Evolutionary conservation across 768 basidiomycete genomes (phyloP), one percentile per base, ranked within the genome.

Genomic region (Hericium rajendrae): DNA sequence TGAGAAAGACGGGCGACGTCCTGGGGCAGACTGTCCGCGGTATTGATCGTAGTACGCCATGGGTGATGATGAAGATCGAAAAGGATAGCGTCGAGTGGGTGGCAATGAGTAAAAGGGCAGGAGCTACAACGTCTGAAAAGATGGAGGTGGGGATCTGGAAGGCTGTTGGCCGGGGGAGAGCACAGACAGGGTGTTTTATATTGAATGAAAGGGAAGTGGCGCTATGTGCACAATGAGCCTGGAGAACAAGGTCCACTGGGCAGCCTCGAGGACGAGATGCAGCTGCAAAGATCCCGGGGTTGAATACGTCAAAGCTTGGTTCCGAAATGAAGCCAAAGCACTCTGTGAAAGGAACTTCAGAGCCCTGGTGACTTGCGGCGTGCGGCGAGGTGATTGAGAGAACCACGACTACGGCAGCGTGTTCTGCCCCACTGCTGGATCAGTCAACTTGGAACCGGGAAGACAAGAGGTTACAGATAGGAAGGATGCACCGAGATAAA

Each of bases 251-350:
- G 54, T 51, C 54, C 51, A 38, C 48, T 60, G 53, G 22, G 24
- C 53, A 41, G 60, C 60, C 60, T 61, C 58, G 60, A 61, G 60
- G 60, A 58, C 26, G n/a, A 20, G 50, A 28, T 15, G 43, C 54
- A 26, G 38, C 54, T 16, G 28, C 20, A 53, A 52, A 51, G 54
- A 48, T 59, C 39, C 54, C 43, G 60, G 60, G 60, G 51, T 15
- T 8, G 9, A 16, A 24, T 53, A 59, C 60, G 60, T 59, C 54
- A 59, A 56, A 51, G 55, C 51, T 58, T 57, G 40, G 11, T 48
- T 38, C 32, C 32, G 32, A 32, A 50, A 46, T 37, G 59, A 38
- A 22, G 58, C 51, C 52, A 50, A 61, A 59, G 18, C 22, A 51
- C 53, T 43, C 54, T 32, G 20, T 55, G 49, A 60, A 50, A 38